Base-by-base conservation (phyloP, 768 basidiomycete genomes). In the Kwoniella sp. region DNA sequence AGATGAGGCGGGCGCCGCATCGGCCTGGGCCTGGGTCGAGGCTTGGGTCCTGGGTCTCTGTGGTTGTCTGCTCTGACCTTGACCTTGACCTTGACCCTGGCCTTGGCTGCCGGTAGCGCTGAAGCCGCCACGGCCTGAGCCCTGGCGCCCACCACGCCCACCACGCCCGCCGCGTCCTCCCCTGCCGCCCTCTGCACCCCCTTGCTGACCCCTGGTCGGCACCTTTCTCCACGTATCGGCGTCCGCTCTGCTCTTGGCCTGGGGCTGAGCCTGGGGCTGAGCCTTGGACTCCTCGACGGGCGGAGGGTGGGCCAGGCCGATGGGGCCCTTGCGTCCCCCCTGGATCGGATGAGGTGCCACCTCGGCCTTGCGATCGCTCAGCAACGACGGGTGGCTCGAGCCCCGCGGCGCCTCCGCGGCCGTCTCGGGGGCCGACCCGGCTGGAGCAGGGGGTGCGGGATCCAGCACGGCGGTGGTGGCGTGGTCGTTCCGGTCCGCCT, bases 241-340 rank as follows among this genome's bases (percentile, higher is more conserved):
- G 29, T 54, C 52, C 9, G 52, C 44, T 22, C 42, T 27, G 2
- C 45, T 39, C 5, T 32, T 33, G 6, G 28, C 14, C 22, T 20
- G 38, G n/a, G 31, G 46, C n/a, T n/a, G n/a, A 3, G 46, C 34
- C 26, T 39, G 23, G 11, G 41, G 48, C n/a, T n/a, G n/a, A n/a
- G n/a, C n/a, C 17, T 29, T 45, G 10, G 37, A 19, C 14, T 46
- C 25, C 22, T 46, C 46, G 29, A 54, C 42, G 22, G 63, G 51
- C 12, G 63, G 63, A 9, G 59, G 60, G 43, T 65, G 53, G 14
- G 63, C 63, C 11, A 65, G 55, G 6, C 65, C 62, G 6, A 59
- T 55, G 6, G 59, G 58, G 31, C 62, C 65, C 37, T 60, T 40
- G 22, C 62, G 39, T 11, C 56, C 54, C 11, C 59, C 62, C 38